Evolutionary conservation across 495 filamentous ascomycete species (phyloP).

Genomic region (Aspergillus taichungensis): DNA sequence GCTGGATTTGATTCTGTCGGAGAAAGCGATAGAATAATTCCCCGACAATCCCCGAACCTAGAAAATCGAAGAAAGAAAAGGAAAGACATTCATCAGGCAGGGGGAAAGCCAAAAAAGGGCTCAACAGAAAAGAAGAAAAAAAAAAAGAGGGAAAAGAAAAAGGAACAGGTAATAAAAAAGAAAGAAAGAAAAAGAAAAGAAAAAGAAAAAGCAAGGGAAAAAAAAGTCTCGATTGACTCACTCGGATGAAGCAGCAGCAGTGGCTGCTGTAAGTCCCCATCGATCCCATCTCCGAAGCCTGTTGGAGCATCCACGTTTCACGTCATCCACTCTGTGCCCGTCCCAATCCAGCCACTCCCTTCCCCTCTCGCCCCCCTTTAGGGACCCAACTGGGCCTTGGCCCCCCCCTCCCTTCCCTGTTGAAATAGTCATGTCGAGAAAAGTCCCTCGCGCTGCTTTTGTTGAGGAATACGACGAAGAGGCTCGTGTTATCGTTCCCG

Average conservation of each 20-base stretch:
- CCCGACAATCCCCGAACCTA: too few relatives aligned
- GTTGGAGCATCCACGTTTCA: constrained; percentile 25
- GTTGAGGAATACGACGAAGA: constrained; percentile 53
- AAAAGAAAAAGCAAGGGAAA: constrained; percentile 8
- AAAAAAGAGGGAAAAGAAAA: constrained; percentile 4
- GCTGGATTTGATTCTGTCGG: not conserved
- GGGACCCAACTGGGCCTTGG: constrained; percentile 19
- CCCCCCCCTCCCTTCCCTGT: constrained; percentile 7
- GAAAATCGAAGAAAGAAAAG: not conserved
- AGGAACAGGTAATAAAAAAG: constrained; percentile 3
- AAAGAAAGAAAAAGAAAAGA: constrained; percentile 7
- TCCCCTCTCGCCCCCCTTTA: constrained; percentile 6
- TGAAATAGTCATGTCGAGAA: constrained; percentile 29
- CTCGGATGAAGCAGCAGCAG: constrained; percentile 14
- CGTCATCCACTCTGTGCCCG: constrained; percentile 20
- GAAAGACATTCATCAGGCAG: constrained; percentile 2
- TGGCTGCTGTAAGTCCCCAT: constrained; percentile 19
- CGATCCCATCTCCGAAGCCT: constrained; percentile 8
- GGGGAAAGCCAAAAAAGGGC: not conserved
- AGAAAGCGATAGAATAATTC: too few relatives aligned
- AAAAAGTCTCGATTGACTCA: constrained; percentile 16
- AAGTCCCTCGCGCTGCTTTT: constrained; percentile 36
- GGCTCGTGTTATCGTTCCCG: constrained; percentile 34
- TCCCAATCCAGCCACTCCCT: constrained; percentile 9
- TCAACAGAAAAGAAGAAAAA: constrained; percentile 2